Base-by-base conservation (phyloP, 2,329 filamentous ascomycete genomes). In the Hymenoscyphus occultus region DNA sequence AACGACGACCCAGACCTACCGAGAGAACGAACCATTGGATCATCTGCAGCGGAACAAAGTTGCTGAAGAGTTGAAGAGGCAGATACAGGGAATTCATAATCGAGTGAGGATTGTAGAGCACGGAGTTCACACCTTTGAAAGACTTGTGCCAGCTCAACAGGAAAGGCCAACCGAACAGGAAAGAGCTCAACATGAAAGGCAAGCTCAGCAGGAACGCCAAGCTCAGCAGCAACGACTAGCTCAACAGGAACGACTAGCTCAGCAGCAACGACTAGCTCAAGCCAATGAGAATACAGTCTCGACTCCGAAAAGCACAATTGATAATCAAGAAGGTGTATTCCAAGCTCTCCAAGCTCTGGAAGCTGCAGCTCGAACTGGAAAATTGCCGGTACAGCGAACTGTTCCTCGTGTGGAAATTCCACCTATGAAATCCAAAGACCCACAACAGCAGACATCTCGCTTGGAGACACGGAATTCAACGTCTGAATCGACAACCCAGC, bases 401-500 rank as follows among this genome's bases (percentile, higher is more conserved):
- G 4, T 58, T 16, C 63, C 63, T 39, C 35, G 58, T 57, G 58
- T 64, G 9, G 63, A 61, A 51, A 64, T 64, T 35, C 39, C 28
- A 10, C 16, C 57, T 48, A 22, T 39, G 19, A 35, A 19, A 19
- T 14, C n/a, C 13, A 39, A 60, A 16, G 13, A 19, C 12, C 48
- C 42, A 40, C 16, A 13, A 40, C 22, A 31, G 39, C 19, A 39
- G 40, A 39, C 6, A 22, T 10, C 22, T 22, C 39, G 59, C 5
- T 1, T 14, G 1, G 22, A 35, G 2, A 60, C 39, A n/a, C 16
- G 45, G 19, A 48, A 19, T 22, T 19, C 45, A 16, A 42, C 7
- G 10, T 39, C 39, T 16, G 39, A 40, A 35, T 6, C 19, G 6
- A 16, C 22, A 28, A 16, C 19, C 12, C 39, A 28, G 10, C 14